Percentiles rank a stretch among this genome's conserved stretches.
phyloP scores from a whole-genome alignment of 208 protist species.

The Polymyxa betae region DNA sequence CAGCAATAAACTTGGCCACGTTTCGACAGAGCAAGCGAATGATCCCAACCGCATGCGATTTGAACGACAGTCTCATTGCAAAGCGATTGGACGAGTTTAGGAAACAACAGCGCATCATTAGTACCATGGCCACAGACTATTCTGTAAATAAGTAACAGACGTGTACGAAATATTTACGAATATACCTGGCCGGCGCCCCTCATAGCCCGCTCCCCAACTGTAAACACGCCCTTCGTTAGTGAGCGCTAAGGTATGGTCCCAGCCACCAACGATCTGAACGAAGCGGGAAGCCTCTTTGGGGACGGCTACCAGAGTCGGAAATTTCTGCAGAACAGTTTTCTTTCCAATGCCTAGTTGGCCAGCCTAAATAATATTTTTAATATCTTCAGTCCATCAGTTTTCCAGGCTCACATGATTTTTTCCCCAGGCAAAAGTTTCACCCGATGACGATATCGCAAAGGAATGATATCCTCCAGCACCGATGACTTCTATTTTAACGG shows the following conservation, averaged over 20 bases:
- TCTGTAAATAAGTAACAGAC: no score
- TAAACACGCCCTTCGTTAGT: background rate
- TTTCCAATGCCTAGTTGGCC: conserved; percentile 3
- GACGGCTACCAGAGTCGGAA: background rate
- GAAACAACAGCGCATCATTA: background rate
- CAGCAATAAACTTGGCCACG: background rate
- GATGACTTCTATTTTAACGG: background rate
- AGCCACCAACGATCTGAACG: background rate
- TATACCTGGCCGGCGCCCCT: no score
- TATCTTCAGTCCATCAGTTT: background rate
- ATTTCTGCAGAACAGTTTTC: background rate
- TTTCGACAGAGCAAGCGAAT: background rate
- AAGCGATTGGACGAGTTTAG: background rate
- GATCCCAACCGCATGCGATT: background rate
- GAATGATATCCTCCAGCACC: background rate
- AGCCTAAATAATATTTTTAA: background rate
- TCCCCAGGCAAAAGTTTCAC: background rate
- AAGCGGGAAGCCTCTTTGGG: background rate
- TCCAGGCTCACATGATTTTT: background rate
- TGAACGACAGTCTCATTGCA: background rate
- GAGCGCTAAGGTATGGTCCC: background rate
- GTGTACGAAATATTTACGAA: no score
- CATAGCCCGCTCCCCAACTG: background rate
- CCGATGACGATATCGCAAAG: background rate
- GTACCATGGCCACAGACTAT: background rate